Conservation (phyloP, 371 early-diverging fungal species). For the Rhizomucor pusillus region DNA sequence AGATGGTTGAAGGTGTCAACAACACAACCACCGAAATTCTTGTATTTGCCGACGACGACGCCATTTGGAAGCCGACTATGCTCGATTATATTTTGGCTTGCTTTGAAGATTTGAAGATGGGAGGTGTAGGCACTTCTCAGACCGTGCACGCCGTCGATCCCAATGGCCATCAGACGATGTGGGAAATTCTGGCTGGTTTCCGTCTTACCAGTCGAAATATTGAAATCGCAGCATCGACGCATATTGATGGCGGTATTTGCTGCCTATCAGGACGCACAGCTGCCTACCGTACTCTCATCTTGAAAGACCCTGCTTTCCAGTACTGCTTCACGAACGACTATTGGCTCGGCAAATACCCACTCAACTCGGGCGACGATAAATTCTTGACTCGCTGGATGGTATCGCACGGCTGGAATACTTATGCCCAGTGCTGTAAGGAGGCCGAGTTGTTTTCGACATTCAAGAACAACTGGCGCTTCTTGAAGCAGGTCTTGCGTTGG, state of each 20-base stretch:
- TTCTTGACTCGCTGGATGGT: slow-evolving; percentile 73
- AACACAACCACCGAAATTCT: slow-evolving; percentile 60
- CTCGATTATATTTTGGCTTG: slow-evolving; percentile 63
- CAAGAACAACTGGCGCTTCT: slow-evolving; percentile 72
- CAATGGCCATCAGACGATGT: slow-evolving; percentile 55
- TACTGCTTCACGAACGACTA: slow-evolving; percentile 68
- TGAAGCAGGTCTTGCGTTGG: slow-evolving; percentile 69
- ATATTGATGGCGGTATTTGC: slow-evolving; percentile 74
- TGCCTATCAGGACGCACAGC: slow-evolving; percentile 72
- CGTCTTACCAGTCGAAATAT: slow-evolving; percentile 69
- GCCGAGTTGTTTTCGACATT: slow-evolving; percentile 68
- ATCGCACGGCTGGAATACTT: slow-evolving; percentile 67
- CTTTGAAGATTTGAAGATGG: slow-evolving; percentile 69
- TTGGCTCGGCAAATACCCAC: slow-evolving; percentile 66
- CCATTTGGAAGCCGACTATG: slow-evolving; percentile 59
- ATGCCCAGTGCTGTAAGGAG: slow-evolving; percentile 62
- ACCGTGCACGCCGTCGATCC: slow-evolving; percentile 58
- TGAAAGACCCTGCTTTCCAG: slow-evolving; percentile 68
- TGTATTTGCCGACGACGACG: slow-evolving; percentile 73
- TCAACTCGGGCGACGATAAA: slow-evolving; percentile 73
- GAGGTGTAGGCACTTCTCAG: slow-evolving; percentile 68
- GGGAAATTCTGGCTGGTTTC: slow-evolving; percentile 72
- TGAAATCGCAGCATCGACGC: slow-evolving; percentile 66
- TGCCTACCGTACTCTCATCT: slow-evolving; percentile 66
- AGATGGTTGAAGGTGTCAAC: slow-evolving; percentile 70